Evolutionary conservation across 805 yeast species (phyloP), one percentile per base, ranked within the genome.

Genomic region (Dipodascus albidus): DNA sequence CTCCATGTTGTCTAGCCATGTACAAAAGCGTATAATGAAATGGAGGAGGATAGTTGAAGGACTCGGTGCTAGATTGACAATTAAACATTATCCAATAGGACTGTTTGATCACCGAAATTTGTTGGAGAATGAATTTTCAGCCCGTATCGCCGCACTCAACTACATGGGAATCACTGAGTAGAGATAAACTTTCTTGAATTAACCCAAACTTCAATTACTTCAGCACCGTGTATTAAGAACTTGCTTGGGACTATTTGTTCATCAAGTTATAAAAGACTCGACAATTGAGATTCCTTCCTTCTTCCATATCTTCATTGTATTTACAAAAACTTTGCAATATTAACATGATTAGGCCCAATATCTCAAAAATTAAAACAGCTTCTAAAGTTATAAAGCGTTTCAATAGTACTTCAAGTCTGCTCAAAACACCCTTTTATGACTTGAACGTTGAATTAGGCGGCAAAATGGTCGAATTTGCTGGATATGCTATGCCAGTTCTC

Each of bases 391-490:
- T 19, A 11, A 38, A 17, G n/a, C 44, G 44, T 38, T 38, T 38
- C 44, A 38, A 38, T 19, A 38, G 44, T 17, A 51, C 57, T n/a
- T 51, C 59, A 24, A 56, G 48, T 9, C 55, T 65, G 44, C 52
- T 50, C 27, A 79, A 74, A 60, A 93, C 98, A 1, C 95, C 98
- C 2, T 74, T 93, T 44, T 81, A 84, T 66, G 88, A 85, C 54
- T 74, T 88, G 22, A 97, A 93, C 66, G 73, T 83, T 35, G 77
- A 78, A 53, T 73, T 81, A 49, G 91, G 89, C 3, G 99, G 89
- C 14, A 89, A 86, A 53, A 83, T 93, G 83, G 98, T 90, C 2
- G 95, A 95, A 48, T 93, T 87, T 70, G 98, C 98, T 17, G 96
- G 96, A n/a, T 93, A 79, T 64, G 79, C 83, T 49, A 91, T 93